phyloP scores from a whole-genome alignment of 1,284 basidiomycete genomes.

The Calocybe gambosa region DNA sequence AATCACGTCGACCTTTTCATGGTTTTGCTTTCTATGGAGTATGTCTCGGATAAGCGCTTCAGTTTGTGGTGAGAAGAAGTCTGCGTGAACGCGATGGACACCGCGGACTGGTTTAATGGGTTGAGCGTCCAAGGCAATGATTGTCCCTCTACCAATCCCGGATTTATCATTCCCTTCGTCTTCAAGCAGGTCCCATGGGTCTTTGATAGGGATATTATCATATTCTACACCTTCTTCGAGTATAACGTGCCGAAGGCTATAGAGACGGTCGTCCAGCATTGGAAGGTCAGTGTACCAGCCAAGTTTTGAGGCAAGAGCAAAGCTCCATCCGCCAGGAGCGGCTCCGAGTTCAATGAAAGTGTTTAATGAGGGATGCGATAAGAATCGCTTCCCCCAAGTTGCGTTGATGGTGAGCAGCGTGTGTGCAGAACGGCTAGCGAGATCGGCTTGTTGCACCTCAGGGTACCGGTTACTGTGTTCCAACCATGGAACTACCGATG shows the following conservation, averaged over 20 bases:
- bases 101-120: slow-evolving; percentile 60
- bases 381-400: background rate
- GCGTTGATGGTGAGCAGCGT: background rate
- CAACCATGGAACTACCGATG: no score
- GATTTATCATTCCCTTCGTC: background rate
- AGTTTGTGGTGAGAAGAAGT: slow-evolving; percentile 62
- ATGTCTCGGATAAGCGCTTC: slow-evolving; percentile 39
- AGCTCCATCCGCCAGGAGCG: slow-evolving; percentile 84
- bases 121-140: slow-evolving; percentile 72
- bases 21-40: slow-evolving; percentile 30
- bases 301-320: slow-evolving; percentile 63
- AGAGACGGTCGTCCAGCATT: background rate
- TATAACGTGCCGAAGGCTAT: no score
- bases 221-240: background rate
- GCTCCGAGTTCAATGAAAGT: slow-evolving; percentile 79
- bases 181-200: slow-evolving; percentile 26
- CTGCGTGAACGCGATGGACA: slow-evolving; percentile 63
- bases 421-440: background rate
- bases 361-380: slow-evolving; percentile 34
- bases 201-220: background rate
- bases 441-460: background rate
- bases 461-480: no score
- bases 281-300: slow-evolving; percentile 7
- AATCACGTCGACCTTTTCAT: slow-evolving; percentile 58
- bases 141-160: slow-evolving; percentile 39